phyloP scores from a whole-genome alignment of 495 filamentous ascomycete species.

The Rostrohypoxylon terebratum region DNA sequence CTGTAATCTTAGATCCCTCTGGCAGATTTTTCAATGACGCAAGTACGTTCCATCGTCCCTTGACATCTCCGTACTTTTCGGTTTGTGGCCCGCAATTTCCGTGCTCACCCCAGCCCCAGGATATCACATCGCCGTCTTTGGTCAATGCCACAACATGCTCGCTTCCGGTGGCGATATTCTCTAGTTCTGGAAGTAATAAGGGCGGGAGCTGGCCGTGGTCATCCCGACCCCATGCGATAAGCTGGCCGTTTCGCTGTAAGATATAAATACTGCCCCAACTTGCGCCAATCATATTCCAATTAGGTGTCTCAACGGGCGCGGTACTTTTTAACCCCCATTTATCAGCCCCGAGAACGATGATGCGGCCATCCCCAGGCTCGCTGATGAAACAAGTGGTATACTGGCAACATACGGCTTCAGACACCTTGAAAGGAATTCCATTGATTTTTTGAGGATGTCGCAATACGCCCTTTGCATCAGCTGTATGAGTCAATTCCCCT shows the following conservation, averaged over 20 bases:
- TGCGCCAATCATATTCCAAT: slow-evolving; percentile 73
- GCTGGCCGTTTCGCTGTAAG: slow-evolving; percentile 63
- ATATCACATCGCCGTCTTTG: slow-evolving; percentile 69
- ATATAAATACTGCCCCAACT: slow-evolving; percentile 88
- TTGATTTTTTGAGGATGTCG: slow-evolving; percentile 69
- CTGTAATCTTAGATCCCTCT: slow-evolving; percentile 58
- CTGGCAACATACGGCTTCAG: slow-evolving; percentile 76
- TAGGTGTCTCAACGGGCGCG: slow-evolving; percentile 52
- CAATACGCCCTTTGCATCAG: slow-evolving; percentile 53
- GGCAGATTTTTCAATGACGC: slow-evolving; percentile 62
- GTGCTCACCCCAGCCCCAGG: slow-evolving; percentile 98
- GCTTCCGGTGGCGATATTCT: slow-evolving; percentile 79
- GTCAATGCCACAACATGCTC: slow-evolving; percentile 83
- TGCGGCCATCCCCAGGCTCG: slow-evolving; percentile 61
- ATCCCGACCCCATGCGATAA: slow-evolving; percentile 80
- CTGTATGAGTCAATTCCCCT: slow-evolving; percentile 58
- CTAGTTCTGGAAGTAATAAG: slow-evolving; percentile 60
- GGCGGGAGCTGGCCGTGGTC: slow-evolving; percentile 86
- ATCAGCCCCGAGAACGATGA: slow-evolving; percentile 74
- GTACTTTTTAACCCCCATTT: slow-evolving; percentile 70
- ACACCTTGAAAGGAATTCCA: slow-evolving; percentile 65
- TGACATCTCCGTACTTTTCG: slow-evolving; percentile 71
- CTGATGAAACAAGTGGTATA: slow-evolving; percentile 83
- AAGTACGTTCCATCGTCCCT: slow-evolving; percentile 71
- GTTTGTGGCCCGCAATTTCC: slow-evolving; percentile 87